Percentiles rank a stretch among this genome's conserved stretches.
phyloP scores from a whole-genome alignment of 2,329 filamentous ascomycete species.

The Alternaria metachromatica region DNA sequence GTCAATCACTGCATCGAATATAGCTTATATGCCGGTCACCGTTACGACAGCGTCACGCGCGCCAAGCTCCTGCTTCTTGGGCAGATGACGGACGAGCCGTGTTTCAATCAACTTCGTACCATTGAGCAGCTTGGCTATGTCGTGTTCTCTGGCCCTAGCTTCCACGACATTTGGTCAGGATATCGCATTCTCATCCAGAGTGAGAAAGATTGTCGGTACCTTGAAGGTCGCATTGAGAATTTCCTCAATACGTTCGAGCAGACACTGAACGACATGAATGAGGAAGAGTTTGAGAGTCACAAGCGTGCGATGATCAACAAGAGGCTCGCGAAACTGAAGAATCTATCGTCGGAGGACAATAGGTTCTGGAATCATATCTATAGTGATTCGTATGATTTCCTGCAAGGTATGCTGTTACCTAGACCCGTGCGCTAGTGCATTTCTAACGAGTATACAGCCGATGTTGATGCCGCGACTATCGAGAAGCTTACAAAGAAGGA shows the following conservation, averaged over 20 bases:
- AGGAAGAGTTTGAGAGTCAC: conserved; percentile 86
- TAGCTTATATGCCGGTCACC: conserved; percentile 52
- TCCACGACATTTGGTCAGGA: conserved; percentile 75
- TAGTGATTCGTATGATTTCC: conserved; percentile 88
- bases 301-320: conserved; percentile 89
- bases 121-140: conserved; percentile 98
- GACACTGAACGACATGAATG: conserved; percentile 75
- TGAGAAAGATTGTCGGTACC: conserved; percentile 80
- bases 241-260: conserved; percentile 75
- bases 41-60: conserved; percentile 69
- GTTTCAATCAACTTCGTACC: conserved; percentile 91
- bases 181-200: conserved; percentile 94
- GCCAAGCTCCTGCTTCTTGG: conserved; percentile 82
- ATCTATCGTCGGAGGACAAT: conserved; percentile 81
- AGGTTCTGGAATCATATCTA: conserved; percentile 86
- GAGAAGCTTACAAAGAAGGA: conserved; percentile 78
- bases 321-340: conserved; percentile 89
- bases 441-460: conserved; percentile 56
- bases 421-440: background rate
- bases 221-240: conserved; percentile 85
- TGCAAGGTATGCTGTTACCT: conserved; percentile 68
- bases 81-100: conserved; percentile 90
- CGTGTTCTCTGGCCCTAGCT: conserved; percentile 80
- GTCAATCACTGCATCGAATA: conserved; percentile 67
- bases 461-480: conserved; percentile 77